Evolutionary conservation across 129 eudicot species (phyloP), one percentile per base, ranked within the genome.

Genomic region (Logfia minima): DNA sequence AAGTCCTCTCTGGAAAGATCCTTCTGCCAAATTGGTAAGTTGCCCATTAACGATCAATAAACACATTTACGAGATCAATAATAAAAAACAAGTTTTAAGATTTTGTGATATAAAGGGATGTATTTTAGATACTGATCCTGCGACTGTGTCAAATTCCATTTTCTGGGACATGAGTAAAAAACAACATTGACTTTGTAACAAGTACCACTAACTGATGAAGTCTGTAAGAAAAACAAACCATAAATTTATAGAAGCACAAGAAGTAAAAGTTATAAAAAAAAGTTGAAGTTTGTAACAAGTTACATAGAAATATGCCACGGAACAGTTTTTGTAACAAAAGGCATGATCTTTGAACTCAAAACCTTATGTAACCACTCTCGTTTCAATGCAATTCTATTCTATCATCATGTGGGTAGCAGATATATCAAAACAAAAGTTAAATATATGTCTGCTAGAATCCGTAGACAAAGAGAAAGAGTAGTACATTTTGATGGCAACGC

Each of bases 401-500:
- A 37, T 8, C 17, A 66, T 66, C 4, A 45, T 45, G 18, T 10
- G 53, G 53, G 18, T 45, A 45, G 8, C 19, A 66, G 19, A 66
- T 24, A 22, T 24, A 58, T 58, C 13, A 58, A 19, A 34, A 58
- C 18, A 61, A 9, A 8, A 6, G 7, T 3, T 22, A 66, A n/a
- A 51, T 2, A n/a, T 39, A 6, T 6, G 18, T 22, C 4, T 70
- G 18, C 5, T 5, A 14, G n/a, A 9, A 45, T 7, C 3, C 7
- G 34, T 22, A 16, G 26, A 45, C 65, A 60, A 39, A 83, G 71
- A 53, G 68, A 41, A 48, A 53, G 8, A 41, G 62, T 13, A 23
- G 28, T 88, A 92, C 98, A 68, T 92, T 92, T 35, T 92, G 71
- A 23, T 84, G 77, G 84, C 98, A 92, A 41, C 98, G 91, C 98